These are phyloP conservation scores for Alternaria ventricosa DNA, from an alignment of 2,329 filamentous ascomycete genomes.

Conservation along the genomic window DNA sequence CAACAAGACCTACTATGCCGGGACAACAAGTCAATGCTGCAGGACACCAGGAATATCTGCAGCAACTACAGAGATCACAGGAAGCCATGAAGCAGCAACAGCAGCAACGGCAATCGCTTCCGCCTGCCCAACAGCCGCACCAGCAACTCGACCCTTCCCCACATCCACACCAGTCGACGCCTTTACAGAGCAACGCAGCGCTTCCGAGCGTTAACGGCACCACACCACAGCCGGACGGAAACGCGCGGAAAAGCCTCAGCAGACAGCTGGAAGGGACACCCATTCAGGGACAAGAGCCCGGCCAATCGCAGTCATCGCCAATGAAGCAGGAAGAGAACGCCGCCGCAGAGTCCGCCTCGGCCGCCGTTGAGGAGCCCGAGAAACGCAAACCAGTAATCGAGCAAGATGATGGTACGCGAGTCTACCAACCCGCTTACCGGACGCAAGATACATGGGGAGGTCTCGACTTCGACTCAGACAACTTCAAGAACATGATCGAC, in stretches of 20 bases:
- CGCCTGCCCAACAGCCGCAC: conserved; percentile 49
- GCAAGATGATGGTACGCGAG: conserved; percentile 35
- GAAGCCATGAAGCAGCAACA: conserved; percentile 47
- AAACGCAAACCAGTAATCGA: conserved; percentile 36
- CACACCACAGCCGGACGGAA: conserved; percentile 53
- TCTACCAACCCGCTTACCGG: conserved; percentile 39
- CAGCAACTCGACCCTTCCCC: conserved; percentile 21
- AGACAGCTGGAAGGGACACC: conserved; percentile 48
- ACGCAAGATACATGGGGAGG: conserved; percentile 39
- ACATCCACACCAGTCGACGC: conserved; percentile 47
- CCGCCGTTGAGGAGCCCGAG: conserved; percentile 21
- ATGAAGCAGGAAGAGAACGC: conserved; percentile 34
- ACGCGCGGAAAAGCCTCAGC: conserved; percentile 46
- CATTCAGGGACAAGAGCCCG: conserved; percentile 34
- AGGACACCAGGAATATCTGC: conserved; percentile 55
- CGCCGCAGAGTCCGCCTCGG: conserved; percentile 23
- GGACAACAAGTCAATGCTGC: conserved; percentile 55
- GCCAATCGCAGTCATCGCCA: conserved; percentile 37
- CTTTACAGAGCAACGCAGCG: conserved; percentile 55
- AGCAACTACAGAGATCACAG: conserved; percentile 51
- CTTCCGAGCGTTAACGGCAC: conserved; percentile 55
- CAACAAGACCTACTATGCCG: conserved; percentile 39
- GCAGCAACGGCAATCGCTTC: conserved; percentile 37
- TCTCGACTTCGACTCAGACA: conserved; percentile 52
- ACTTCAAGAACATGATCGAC: conserved; percentile 77